Percentiles rank a stretch among this genome's conserved stretches.
These are phyloP conservation scores for Xylaria palmicola DNA, from an alignment of 495 filamentous ascomycete genomes.

Conservation along the genomic window DNA sequence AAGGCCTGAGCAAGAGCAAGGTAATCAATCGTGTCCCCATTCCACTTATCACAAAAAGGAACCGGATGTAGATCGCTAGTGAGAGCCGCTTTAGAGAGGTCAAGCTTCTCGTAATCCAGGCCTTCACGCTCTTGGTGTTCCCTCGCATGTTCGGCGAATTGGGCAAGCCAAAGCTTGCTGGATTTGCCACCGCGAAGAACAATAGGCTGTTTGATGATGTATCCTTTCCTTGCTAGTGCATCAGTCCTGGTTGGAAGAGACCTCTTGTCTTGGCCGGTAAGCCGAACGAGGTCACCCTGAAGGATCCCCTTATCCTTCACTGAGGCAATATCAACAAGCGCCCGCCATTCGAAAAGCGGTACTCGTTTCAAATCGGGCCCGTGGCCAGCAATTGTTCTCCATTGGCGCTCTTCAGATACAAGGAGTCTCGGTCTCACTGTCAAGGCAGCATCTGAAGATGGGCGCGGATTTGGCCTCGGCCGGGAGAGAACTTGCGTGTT, in stretches of 20 bases:
- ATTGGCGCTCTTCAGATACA: conserved; percentile 53
- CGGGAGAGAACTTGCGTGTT: background rate
- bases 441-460: background rate
- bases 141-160: conserved; percentile 35
- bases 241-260: conserved; percentile 84
- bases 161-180: conserved; percentile 60
- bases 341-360: conserved; percentile 65
- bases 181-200: conserved; percentile 64
- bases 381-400: conserved; percentile 80
- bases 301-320: conserved; percentile 67
- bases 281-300: conserved; percentile 71
- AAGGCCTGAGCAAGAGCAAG: conserved; percentile 45
- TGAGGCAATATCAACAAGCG: conserved; percentile 79
- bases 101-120: conserved; percentile 29
- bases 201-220: conserved; percentile 77
- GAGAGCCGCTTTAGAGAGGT: conserved; percentile 32
- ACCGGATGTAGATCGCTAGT: conserved; percentile 44
- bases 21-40: conserved; percentile 52
- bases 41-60: conserved; percentile 49
- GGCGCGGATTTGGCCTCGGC: background rate
- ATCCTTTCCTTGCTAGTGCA: conserved; percentile 69
- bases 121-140: conserved; percentile 27
- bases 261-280: conserved; percentile 84
- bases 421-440: conserved; percentile 27
- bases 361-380: conserved; percentile 69